Percentiles rank a stretch among this genome's conserved stretches.
Evolutionary conservation across 2,329 filamentous ascomycete genomes (phyloP).

Genomic region (Neopestalotiopsis sp.): DNA sequence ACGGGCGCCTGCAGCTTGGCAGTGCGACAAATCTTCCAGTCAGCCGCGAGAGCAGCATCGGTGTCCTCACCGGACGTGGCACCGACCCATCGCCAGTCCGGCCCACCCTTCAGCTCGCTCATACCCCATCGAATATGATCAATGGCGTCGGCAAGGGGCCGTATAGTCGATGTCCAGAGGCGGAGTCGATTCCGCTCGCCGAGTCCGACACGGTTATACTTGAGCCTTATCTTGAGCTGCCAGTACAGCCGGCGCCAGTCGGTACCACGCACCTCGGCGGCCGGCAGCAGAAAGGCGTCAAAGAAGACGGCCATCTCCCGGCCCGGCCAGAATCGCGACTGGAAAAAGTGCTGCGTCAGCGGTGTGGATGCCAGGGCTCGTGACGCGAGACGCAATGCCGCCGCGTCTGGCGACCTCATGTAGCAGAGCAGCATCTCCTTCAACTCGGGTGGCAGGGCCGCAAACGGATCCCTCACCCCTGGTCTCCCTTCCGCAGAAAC

Average conservation of each 20-base stretch:
- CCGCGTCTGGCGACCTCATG: slow-evolving; percentile 22
- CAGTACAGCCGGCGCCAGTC: slow-evolving; percentile 29
- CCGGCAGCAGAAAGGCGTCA: slow-evolving; percentile 27
- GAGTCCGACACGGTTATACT: slow-evolving; percentile 23
- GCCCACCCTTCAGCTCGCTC: slow-evolving; percentile 22
- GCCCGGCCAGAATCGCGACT: slow-evolving; percentile 30
- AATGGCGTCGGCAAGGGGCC: slow-evolving; percentile 25
- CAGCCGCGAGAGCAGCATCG: neutral
- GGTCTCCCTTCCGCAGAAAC: neutral
- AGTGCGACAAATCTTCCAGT: slow-evolving; percentile 24
- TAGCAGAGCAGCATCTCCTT: slow-evolving; percentile 29
- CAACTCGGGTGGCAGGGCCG: slow-evolving; percentile 26
- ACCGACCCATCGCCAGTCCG: slow-evolving; percentile 16
- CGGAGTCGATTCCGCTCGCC: slow-evolving; percentile 30
- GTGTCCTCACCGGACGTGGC: neutral
- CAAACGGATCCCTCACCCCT: slow-evolving; percentile 25
- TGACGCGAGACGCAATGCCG: slow-evolving; percentile 28
- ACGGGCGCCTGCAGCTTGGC: slow-evolving; percentile 17
- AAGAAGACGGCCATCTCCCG: slow-evolving; percentile 29
- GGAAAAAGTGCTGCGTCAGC: slow-evolving; percentile 30
- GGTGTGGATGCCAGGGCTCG: slow-evolving; percentile 25
- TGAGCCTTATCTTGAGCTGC: slow-evolving; percentile 22
- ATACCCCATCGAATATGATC: slow-evolving; percentile 19
- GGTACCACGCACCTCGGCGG: slow-evolving; percentile 19
- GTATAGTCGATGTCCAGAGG: slow-evolving; percentile 30